phyloP scores from a whole-genome alignment of 768 basidiomycete genomes.

The Suillus hirtellus region DNA sequence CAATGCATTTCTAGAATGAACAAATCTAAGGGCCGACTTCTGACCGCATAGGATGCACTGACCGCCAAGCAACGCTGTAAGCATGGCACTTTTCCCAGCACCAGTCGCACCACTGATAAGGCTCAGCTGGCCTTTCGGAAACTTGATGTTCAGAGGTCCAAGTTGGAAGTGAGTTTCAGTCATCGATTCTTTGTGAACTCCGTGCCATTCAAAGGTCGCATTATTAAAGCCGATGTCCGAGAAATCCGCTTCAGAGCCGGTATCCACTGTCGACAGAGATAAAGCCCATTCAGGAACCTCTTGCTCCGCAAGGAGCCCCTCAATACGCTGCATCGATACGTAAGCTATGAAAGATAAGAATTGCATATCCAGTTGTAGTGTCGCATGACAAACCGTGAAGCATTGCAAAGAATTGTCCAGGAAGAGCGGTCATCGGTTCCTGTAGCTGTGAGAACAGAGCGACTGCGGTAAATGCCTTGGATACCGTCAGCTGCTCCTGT shows the following conservation, averaged over 20 bases:
- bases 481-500: slow-evolving; percentile 65
- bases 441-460: slow-evolving; percentile 75
- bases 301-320: slow-evolving; percentile 66
- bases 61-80: slow-evolving; percentile 71
- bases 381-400: slow-evolving; percentile 47
- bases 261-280: slow-evolving; percentile 45
- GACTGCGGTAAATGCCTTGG: slow-evolving; percentile 79
- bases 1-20: slow-evolving; percentile 56
- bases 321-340: slow-evolving; percentile 82
- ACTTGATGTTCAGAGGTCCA: slow-evolving; percentile 55
- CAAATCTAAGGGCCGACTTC: slow-evolving; percentile 2
- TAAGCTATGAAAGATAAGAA: slow-evolving; percentile 45
- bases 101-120: slow-evolving; percentile 67
- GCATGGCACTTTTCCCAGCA: slow-evolving; percentile 67
- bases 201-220: slow-evolving; percentile 62
- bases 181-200: slow-evolving; percentile 27
- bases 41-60: slow-evolving; percentile 19
- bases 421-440: slow-evolving; percentile 63
- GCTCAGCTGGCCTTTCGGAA: slow-evolving; percentile 58
- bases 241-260: slow-evolving; percentile 6
- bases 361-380: neutral
- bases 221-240: slow-evolving; percentile 49
- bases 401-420: slow-evolving; percentile 63
- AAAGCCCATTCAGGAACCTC: slow-evolving; percentile 83
- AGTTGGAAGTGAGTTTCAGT: slow-evolving; percentile 49